Base-by-base conservation (phyloP, 225 moss, liverwort and hornwort genomes). In the Climacium dendroides region DNA sequence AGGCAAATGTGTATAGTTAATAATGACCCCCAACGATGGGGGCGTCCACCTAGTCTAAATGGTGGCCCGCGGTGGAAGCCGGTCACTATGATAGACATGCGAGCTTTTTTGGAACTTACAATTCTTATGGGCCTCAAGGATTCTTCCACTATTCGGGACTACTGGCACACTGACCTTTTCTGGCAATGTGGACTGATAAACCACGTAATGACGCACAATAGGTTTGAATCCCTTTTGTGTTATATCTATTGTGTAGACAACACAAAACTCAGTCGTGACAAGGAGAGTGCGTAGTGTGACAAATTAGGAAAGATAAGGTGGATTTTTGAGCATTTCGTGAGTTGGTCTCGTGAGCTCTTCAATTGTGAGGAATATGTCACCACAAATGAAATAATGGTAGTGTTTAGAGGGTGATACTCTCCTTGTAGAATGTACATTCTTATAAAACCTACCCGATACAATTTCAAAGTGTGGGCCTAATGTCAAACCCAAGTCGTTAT, bases 31-130 rank as follows among this genome's bases (percentile, higher is more conserved):
- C 29, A 7, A 0, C 7, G 15, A 0, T 7, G 14, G 9, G 34
- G 63, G 1, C 5, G 16, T 16, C 0, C 63, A 7, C 16, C 5
- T 8, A 4, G 63, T 1, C 34, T 17, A 16, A 63, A 63, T 7
- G 17, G 17, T 4, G 63, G 63, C 7, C 61, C 34, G 17, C 5
- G 17, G 0, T 63, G 15, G 17, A 32, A 63, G 8, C 8, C 17
- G 4, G 9, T 63, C 0, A 63, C 34, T 3, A 1, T 32, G 2
- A 9, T 4, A 0, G 9, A 35, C 2, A 19, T 65, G 35, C 9
- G 5, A 0, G 35, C 65, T 2, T 35, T 19, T 2, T 4, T 32
- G 1, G 63, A 9, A 4, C 15, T 63, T 5, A 9, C 17, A 2
- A 63, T 34, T 63, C 5, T 63, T 0, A 63, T 63, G 9, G 32